Conservation (phyloP, 169 alveolate genomes). For the Cyclospora cayetanensis region DNA sequence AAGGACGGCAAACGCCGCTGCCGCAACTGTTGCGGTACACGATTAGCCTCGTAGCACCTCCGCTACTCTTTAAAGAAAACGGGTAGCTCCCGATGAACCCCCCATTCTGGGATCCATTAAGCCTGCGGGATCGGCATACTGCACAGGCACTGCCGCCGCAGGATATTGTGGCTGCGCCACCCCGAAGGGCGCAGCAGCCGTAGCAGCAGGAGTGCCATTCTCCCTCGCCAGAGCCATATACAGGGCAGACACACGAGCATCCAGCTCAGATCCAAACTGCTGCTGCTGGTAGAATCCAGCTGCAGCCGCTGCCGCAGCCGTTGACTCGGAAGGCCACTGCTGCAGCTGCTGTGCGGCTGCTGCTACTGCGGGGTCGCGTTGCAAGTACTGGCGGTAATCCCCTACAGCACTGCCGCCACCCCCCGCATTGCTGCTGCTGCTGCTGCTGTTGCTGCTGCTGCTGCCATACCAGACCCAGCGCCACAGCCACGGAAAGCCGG, state of each 20-base stretch:
- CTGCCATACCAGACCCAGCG: background rate
- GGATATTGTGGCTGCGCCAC: background rate
- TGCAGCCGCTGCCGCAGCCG: slow-evolving; percentile 2
- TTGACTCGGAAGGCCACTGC: background rate
- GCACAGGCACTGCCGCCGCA: slow-evolving; percentile 28
- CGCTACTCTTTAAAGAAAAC: too few relatives aligned
- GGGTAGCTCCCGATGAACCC: too few relatives aligned
- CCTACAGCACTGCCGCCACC: too few relatives aligned
- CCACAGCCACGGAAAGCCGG: slow-evolving; percentile 23
- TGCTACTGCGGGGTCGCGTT: too few relatives aligned
- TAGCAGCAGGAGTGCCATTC: slow-evolving; percentile 3
- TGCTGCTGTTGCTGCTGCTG: slow-evolving; percentile 42
- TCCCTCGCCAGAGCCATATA: background rate
- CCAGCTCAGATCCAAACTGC: background rate
- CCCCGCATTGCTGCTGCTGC: slow-evolving; percentile 52
- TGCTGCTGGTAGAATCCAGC: background rate
- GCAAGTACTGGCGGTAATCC: background rate
- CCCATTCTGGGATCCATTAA: too few relatives aligned
- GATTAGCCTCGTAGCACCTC: too few relatives aligned
- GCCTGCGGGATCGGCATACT: too few relatives aligned
- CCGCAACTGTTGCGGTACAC: too few relatives aligned
- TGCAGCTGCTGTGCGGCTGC: background rate
- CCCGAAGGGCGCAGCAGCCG: slow-evolving; percentile 33
- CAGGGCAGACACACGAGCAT: background rate
- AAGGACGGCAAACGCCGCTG: too few relatives aligned